phyloP scores from a whole-genome alignment of 2,329 filamentous ascomycete species.

The Nigrograna mackinnonii region DNA sequence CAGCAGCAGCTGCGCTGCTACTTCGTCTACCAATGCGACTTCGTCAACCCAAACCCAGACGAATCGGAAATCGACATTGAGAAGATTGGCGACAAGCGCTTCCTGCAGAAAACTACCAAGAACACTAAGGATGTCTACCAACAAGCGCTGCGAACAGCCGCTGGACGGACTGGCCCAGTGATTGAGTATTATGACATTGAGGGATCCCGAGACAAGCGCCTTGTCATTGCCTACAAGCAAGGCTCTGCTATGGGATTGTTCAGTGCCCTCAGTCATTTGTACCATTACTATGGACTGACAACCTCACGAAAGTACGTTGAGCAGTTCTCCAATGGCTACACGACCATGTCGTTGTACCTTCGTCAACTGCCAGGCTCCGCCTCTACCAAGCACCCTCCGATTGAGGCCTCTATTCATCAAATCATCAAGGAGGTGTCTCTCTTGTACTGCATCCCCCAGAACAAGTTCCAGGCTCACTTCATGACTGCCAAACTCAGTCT shows the following conservation, averaged over 20 bases:
- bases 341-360: conserved; percentile 94
- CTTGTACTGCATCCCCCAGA: conserved; percentile 96
- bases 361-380: conserved; percentile 61
- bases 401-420: conserved; percentile 95
- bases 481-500: conserved; percentile 83
- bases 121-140: conserved; percentile 98
- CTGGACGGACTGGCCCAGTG: conserved; percentile 85
- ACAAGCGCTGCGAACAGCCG: conserved; percentile 85
- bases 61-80: conserved; percentile 86
- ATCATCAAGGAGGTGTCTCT: conserved; percentile 98
- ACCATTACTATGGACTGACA: conserved; percentile 98
- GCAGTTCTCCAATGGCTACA: conserved; percentile 98
- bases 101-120: conserved; percentile 91
- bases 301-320: conserved; percentile 96
- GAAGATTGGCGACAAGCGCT: conserved; percentile 88
- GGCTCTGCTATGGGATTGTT: conserved; percentile 91
- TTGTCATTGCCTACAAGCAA: conserved; percentile 93
- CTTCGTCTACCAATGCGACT: conserved; percentile 97
- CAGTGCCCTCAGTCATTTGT: conserved; percentile 91
- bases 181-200: conserved; percentile 98
- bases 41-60: conserved; percentile 73
- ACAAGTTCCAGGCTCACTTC: conserved; percentile 92
- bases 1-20: conserved; percentile 92
- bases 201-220: conserved; percentile 84
- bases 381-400: conserved; percentile 68